Percentiles rank a stretch among this genome's conserved stretches.
Conservation (phyloP, 176 grass and related monocot genomes). For the Eragrostis nindensis region DNA sequence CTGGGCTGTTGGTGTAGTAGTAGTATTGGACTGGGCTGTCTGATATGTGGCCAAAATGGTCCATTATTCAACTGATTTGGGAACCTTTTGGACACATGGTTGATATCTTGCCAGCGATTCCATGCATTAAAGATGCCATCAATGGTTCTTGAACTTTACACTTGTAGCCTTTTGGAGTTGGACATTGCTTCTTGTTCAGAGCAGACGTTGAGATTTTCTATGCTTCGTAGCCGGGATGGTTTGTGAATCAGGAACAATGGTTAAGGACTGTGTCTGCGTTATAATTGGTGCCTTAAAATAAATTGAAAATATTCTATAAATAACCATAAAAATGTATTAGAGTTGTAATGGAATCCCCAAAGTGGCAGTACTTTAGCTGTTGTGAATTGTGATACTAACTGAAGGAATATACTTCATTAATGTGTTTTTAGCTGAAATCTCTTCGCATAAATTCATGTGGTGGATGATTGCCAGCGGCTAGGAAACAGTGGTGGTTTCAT, state of each 20-base stretch:
- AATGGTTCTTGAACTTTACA: background rate
- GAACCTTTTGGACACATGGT: background rate
- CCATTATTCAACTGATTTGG: too few relatives aligned
- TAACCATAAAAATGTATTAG: background rate
- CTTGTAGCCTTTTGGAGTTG: conserved; percentile 4
- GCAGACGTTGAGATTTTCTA: background rate
- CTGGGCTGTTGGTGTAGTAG: too few relatives aligned
- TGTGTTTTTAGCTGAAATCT: background rate
- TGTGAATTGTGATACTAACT: background rate
- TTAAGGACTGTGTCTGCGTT: background rate
- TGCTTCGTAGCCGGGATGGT: background rate
- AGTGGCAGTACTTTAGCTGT: background rate
- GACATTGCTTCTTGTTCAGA: conserved; percentile 5
- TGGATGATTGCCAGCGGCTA: background rate
- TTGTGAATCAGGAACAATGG: background rate
- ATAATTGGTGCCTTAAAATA: background rate
- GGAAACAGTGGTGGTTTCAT: background rate
- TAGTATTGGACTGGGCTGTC: too few relatives aligned
- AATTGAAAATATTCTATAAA: background rate
- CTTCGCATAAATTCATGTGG: background rate
- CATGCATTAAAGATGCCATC: conserved; percentile 1
- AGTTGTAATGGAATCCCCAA: background rate
- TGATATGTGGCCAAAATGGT: too few relatives aligned
- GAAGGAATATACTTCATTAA: background rate
- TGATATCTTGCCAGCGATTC: background rate